A percentile compares a stretch with the other conserved stretches of the same genome.
These are phyloP conservation scores for Eutypella sp. DNA, from an alignment of 2,329 filamentous ascomycete genomes.

Conservation along the genomic window DNA sequence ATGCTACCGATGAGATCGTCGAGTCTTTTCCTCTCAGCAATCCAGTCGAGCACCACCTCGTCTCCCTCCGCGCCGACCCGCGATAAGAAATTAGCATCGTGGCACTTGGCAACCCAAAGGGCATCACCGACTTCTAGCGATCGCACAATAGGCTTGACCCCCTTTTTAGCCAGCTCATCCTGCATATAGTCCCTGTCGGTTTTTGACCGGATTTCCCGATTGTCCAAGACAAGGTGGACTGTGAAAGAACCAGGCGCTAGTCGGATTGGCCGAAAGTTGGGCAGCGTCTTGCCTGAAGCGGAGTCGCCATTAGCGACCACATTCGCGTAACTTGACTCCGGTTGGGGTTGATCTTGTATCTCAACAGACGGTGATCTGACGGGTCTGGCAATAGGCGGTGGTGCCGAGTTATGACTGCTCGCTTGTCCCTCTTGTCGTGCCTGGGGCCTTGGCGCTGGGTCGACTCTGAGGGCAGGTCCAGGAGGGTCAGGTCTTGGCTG, in stretches of 20 bases:
- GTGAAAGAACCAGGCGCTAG: constrained; percentile 64
- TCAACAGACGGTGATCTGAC: constrained; percentile 16
- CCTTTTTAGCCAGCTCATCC: constrained; percentile 62
- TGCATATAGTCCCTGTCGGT: constrained; percentile 74
- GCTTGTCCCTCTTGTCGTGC: constrained; percentile 7
- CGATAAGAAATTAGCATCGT: constrained; percentile 52
- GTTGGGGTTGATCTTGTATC: constrained; percentile 10
- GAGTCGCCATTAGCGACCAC: constrained; percentile 35
- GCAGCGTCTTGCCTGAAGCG: constrained; percentile 27
- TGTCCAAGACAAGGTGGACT: constrained; percentile 68
- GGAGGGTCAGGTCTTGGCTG: neutral
- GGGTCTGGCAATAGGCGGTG: neutral
- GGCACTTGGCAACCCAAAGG: constrained; percentile 72
- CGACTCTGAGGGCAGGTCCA: neutral
- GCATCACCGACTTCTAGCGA: constrained; percentile 69
- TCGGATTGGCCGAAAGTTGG: constrained; percentile 52
- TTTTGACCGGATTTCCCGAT: constrained; percentile 67
- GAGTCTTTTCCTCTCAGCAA: constrained; percentile 74
- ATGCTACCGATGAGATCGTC: constrained; percentile 78
- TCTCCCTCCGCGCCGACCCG: constrained; percentile 56
- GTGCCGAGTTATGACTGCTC: neutral
- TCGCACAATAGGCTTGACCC: constrained; percentile 61
- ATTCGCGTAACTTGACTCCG: constrained; percentile 27
- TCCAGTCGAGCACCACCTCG: constrained; percentile 73
- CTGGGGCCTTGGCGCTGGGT: neutral